A percentile compares a stretch with the other conserved stretches of the same genome.
Evolutionary conservation across 805 yeast species (phyloP).

Genomic region (Lipomyces yamadae): DNA sequence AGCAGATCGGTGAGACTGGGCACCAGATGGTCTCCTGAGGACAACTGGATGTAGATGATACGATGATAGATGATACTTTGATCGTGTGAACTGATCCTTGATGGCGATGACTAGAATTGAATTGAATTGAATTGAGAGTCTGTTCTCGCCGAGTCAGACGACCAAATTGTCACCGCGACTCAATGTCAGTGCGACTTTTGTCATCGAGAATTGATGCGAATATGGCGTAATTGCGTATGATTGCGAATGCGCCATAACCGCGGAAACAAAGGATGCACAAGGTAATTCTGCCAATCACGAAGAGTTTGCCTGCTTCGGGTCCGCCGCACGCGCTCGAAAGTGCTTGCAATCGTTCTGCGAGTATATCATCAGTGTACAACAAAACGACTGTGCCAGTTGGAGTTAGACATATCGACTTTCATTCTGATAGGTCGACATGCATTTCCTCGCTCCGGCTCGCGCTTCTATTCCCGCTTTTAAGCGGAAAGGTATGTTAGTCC

Average conservation of each 20-base stretch:
- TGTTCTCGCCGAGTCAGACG: neutral
- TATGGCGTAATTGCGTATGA: neutral
- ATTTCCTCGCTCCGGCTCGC: slow-evolving; percentile 24
- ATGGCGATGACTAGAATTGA: neutral
- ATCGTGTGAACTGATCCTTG: neutral
- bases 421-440: slow-evolving; percentile 15
- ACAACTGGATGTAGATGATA: neutral
- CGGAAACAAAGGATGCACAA: neutral
- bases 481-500: slow-evolving; percentile 23
- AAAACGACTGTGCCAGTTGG: neutral
- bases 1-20: neutral
- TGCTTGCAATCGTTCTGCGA: neutral
- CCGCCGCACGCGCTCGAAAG: neutral
- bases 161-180: neutral
- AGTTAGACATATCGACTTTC: neutral
- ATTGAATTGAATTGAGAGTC: neutral
- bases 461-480: slow-evolving; percentile 14
- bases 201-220: neutral
- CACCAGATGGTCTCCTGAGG: neutral
- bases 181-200: neutral
- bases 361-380: neutral
- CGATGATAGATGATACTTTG: neutral
- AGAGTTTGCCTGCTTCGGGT: neutral
- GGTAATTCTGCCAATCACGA: slow-evolving; percentile 6
- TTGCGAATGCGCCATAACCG: neutral